Base-by-base conservation (phyloP, 1,139 yeast genomes). In the Petasospora fabianii region DNA sequence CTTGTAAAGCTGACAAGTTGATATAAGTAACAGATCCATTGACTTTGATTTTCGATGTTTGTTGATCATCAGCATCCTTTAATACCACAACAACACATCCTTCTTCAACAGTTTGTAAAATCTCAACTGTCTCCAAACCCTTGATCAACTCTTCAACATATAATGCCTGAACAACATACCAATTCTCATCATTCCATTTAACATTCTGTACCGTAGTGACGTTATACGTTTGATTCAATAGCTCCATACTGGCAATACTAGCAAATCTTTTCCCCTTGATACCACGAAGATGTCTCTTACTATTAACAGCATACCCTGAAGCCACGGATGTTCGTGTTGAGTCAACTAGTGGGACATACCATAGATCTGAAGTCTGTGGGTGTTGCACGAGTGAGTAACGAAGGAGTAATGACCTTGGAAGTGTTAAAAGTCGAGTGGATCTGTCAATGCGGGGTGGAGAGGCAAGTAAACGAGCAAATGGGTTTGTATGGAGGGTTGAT, bases 361-460 rank as follows among this genome's bases (percentile, higher is more conserved):
- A 49, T 2, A 45, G 22, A 10, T 36, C 21, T 1, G 19, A 33
- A 3, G 39, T 40, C 6, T 29, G 18, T 5, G 42, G 30, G 19
- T 41, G 32, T 15, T 22, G 42, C 8, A 42, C 27, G 6, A 46
- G 12, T 0, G 51, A 44, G 19, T 41, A 42, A 15, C 34, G 39
- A 17, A 51, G 13, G 13, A 51, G 24, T 1, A 53, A 11, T 5
- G 21, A 46, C 3, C 54, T 22, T 1, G 57, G 57, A 0, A 44
- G 28, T 3, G 35, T 24, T 3, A 53, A 16, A 3, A 27, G 10
- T 24, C 39, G 34, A 2, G 44, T 37, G 1, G 26, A 1, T 18
- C 50, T 35, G 30, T 51, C 54, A 2, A 41, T 18, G 20, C 55
- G 38, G 3, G 36, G 19, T 1, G 54, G 53, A 5, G 51, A 36